Evolutionary conservation across 306 rosid genomes (phyloP).

Genomic region (Mimosa pudica): DNA sequence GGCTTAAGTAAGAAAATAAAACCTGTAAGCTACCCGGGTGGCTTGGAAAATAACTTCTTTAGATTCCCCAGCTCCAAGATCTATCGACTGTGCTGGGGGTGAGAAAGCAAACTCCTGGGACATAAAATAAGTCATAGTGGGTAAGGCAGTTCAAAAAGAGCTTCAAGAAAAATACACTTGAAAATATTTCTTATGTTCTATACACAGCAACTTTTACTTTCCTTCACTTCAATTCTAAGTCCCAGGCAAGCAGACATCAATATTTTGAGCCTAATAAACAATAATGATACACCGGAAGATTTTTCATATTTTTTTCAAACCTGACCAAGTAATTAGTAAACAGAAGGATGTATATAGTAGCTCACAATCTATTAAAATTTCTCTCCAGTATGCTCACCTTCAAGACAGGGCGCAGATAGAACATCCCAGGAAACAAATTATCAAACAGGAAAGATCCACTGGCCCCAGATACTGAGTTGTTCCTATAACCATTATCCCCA

Average conservation of each 20-base stretch:
- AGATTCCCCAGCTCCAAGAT: conserved; percentile 90
- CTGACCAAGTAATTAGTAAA: conserved; percentile 23
- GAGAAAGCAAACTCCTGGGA: conserved; percentile 88
- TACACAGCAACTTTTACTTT: conserved; percentile 28
- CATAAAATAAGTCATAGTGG: conserved; percentile 23
- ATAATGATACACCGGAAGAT: conserved; percentile 6
- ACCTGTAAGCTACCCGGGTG: conserved; percentile 98
- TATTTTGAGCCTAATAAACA: conserved; percentile 22
- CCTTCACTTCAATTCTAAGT: conserved; percentile 3
- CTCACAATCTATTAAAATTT: conserved; percentile 27
- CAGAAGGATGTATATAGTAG: conserved; percentile 26
- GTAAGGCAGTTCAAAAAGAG: conserved; percentile 33
- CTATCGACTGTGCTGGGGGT: conserved; percentile 88
- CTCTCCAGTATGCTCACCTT: conserved; percentile 61
- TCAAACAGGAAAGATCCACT: conserved; percentile 79
- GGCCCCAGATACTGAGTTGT: conserved; percentile 81
- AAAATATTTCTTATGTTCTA: conserved; percentile 22
- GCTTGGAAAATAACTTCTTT: conserved; percentile 85
- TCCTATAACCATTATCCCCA: conserved; percentile 91
- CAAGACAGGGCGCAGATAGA: conserved; percentile 93
- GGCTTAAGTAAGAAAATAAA: conserved; percentile 37
- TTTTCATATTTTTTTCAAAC: background rate
- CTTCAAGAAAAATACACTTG: conserved; percentile 21
- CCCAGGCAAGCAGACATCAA: conserved; percentile 24
- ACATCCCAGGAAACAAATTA: conserved; percentile 90